Conservation (phyloP, 257 asterid species). For the Fraxinus excelsior region DNA sequence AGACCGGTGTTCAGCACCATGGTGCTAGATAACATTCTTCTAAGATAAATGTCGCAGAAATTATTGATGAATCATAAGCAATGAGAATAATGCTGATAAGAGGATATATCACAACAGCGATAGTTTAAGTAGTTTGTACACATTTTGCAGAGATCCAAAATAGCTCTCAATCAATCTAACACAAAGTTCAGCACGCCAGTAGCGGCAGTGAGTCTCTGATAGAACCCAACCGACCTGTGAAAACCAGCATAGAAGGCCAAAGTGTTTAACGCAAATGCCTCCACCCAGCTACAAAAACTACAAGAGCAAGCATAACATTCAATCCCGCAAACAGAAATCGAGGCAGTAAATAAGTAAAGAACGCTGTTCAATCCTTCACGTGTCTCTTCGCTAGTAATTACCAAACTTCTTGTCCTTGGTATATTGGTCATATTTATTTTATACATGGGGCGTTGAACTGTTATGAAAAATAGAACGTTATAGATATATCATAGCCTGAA, state of each 20-base stretch:
- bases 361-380: neutral
- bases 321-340: neutral
- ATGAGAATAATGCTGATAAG: no score
- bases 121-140: no score
- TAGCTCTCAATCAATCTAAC: neutral
- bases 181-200: neutral
- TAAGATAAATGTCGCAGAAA: no score
- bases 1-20: no score
- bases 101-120: no score
- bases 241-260: conserved; percentile 26
- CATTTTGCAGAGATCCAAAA: no score
- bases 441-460: neutral
- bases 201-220: neutral
- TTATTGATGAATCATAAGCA: no score
- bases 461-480: neutral
- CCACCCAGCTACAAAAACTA: neutral
- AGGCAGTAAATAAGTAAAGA: neutral
- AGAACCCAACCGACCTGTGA: no score
- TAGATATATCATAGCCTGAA: neutral
- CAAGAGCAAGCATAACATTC: neutral
- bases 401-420: neutral
- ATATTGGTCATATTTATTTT: neutral
- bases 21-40: no score
- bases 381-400: neutral
- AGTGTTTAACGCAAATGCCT: no score